phyloP scores from a whole-genome alignment of 1,284 basidiomycete genomes.

The Cutaneotrichosporon curvatum region DNA sequence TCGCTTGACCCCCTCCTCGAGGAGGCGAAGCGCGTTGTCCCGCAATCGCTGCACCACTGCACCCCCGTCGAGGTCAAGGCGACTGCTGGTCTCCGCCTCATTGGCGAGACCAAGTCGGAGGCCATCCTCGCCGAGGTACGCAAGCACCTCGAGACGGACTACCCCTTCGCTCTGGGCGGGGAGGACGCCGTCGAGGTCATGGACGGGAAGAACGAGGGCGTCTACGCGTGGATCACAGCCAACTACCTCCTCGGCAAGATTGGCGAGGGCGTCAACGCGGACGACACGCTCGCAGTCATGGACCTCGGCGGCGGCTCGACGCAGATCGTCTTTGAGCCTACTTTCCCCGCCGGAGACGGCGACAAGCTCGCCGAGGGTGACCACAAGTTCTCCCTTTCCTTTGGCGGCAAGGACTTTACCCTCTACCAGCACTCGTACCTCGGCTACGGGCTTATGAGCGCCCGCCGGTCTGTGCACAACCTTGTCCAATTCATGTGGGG shows the following conservation, averaged over 20 bases:
- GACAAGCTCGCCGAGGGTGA: constrained; percentile 67
- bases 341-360: constrained; percentile 49
- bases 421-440: constrained; percentile 94
- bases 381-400: constrained; percentile 82
- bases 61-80: constrained; percentile 91
- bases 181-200: constrained; percentile 70
- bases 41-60: constrained; percentile 60
- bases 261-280: constrained; percentile 51
- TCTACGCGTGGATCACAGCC: constrained; percentile 97
- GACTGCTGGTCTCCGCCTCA: constrained; percentile 79
- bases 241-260: constrained; percentile 83
- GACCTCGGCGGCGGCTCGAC: constrained; percentile 96
- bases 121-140: constrained; percentile 76
- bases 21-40: constrained; percentile 71
- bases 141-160: constrained; percentile 56
- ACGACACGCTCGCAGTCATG: constrained; percentile 77
- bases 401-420: constrained; percentile 63
- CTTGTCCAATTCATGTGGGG: constrained; percentile 80
- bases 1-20: constrained; percentile 75
- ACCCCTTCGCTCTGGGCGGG: constrained; percentile 61
- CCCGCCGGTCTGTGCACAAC: constrained; percentile 75
- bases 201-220: constrained; percentile 95
- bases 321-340: constrained; percentile 94
- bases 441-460: constrained; percentile 91
- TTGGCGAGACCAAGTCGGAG: constrained; percentile 60